Conservation (phyloP, 2,329 filamentous ascomycete species). For the Ceratocystis colombiana region DNA sequence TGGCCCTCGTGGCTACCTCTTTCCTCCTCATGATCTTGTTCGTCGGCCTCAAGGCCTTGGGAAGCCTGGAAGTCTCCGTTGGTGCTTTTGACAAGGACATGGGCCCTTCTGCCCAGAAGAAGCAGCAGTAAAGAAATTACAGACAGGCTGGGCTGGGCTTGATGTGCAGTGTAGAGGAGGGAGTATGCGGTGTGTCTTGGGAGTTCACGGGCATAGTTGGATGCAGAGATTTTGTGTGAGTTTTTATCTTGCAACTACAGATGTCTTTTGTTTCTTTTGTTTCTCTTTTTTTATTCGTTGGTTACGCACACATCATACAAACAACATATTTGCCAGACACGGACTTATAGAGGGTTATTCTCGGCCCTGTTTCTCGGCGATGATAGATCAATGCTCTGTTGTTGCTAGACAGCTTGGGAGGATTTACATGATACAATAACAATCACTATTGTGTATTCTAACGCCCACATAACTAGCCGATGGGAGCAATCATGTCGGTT, state of each 20-base stretch:
- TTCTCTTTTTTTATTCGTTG: neutral
- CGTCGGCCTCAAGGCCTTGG: constrained; percentile 64
- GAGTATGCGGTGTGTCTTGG: neutral
- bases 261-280: neutral
- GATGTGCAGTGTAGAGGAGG: neutral
- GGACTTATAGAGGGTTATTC: neutral
- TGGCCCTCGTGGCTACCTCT: constrained; percentile 62
- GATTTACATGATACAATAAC: constrained; percentile 10
- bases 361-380: neutral
- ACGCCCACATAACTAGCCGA: neutral
- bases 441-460: neutral
- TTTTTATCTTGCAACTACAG: neutral
- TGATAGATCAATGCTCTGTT: neutral
- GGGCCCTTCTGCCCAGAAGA: constrained; percentile 80
- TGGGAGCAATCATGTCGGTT: neutral
- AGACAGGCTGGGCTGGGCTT: neutral
- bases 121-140: constrained; percentile 34
- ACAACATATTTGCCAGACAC: neutral
- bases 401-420: neutral
- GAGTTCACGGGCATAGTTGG: neutral
- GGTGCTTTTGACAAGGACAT: constrained; percentile 95
- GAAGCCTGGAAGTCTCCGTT: constrained; percentile 79
- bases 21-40: constrained; percentile 68
- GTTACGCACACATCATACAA: neutral
- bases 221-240: neutral